Evolutionary conservation across 1,284 basidiomycete species (phyloP).

Genomic region (Cryptococcus sp.): DNA sequence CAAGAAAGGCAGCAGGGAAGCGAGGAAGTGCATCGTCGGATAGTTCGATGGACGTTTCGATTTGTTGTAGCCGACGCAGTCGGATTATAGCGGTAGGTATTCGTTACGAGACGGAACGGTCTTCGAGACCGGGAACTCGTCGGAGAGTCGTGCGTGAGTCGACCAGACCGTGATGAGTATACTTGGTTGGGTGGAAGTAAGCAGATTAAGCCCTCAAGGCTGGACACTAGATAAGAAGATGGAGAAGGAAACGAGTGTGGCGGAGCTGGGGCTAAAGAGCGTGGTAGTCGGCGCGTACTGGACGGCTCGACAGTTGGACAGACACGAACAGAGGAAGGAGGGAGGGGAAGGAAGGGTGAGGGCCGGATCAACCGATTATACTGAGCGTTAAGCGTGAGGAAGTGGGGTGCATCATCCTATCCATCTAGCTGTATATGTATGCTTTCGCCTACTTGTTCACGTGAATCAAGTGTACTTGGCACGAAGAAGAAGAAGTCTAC

Average conservation of each 20-base stretch:
- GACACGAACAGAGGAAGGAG: background rate
- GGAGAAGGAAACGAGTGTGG: background rate
- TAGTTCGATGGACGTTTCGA: background rate
- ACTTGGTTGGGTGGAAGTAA: slow-evolving; percentile 4
- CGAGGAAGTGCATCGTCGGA: slow-evolving; percentile 11
- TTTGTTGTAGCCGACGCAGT: background rate
- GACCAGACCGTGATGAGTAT: background rate
- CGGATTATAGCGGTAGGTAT: background rate
- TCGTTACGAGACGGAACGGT: background rate
- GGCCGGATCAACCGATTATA: background rate
- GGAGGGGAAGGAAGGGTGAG: background rate
- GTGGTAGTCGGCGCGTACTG: background rate
- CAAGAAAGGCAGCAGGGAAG: slow-evolving; percentile 7
- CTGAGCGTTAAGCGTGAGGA: too few species aligned
- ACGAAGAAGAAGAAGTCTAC: too few species aligned
- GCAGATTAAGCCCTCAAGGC: slow-evolving; percentile 1
- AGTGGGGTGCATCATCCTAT: too few species aligned
- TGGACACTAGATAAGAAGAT: background rate
- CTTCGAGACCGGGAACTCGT: background rate
- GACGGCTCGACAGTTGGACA: background rate
- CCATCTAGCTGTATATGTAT: too few species aligned
- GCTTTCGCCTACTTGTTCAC: too few species aligned
- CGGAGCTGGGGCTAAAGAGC: background rate
- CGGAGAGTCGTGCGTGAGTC: background rate
- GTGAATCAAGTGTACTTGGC: too few species aligned